Evolutionary conservation across 148 eudicot species (phyloP).

Genomic region (Hydrangea macrophylla): DNA sequence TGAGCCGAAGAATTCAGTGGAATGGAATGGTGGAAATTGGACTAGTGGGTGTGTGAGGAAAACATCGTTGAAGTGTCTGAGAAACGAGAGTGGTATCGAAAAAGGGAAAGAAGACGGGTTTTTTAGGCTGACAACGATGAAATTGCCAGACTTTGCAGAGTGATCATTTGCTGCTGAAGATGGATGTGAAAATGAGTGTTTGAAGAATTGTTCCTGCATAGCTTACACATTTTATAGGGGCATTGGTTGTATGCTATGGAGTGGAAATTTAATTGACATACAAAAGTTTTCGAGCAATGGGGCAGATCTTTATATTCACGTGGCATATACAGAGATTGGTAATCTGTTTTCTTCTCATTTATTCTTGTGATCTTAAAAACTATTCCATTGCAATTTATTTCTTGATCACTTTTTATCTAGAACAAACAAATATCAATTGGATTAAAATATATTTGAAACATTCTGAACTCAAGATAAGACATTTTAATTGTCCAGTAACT

Average conservation of each 20-base stretch:
- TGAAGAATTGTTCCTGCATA: conserved; percentile 34
- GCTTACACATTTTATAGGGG: conserved; percentile 33
- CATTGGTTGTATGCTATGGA: conserved; percentile 47
- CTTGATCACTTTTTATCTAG: too few species aligned
- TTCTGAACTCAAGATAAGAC: too few species aligned
- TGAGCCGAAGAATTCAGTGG: conserved; percentile 26
- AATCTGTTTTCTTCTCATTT: too few species aligned
- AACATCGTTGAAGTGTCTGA: conserved; percentile 27
- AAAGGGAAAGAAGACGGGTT: conserved; percentile 34
- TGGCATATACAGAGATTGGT: conserved; percentile 28
- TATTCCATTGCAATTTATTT: conserved; percentile 40
- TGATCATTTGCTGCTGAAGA: conserved; percentile 15
- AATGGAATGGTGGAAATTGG: conserved; percentile 44
- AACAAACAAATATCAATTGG: too few species aligned
- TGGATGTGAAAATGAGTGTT: conserved; percentile 25
- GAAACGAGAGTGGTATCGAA: background rate
- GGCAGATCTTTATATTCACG: conserved; percentile 9
- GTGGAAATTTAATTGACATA: too few species aligned
- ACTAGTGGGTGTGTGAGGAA: too few species aligned
- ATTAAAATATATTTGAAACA: too few species aligned
- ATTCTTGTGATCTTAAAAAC: background rate
- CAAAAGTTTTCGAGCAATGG: conserved; percentile 1
- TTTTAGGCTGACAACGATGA: conserved; percentile 25
- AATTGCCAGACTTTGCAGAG: too few species aligned
- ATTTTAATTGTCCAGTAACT: too few species aligned